A percentile compares a stretch with the other conserved stretches of the same genome.
Evolutionary conservation across 2,329 filamentous ascomycete species (phyloP).

Genomic region (Tolypocladium sp.): DNA sequence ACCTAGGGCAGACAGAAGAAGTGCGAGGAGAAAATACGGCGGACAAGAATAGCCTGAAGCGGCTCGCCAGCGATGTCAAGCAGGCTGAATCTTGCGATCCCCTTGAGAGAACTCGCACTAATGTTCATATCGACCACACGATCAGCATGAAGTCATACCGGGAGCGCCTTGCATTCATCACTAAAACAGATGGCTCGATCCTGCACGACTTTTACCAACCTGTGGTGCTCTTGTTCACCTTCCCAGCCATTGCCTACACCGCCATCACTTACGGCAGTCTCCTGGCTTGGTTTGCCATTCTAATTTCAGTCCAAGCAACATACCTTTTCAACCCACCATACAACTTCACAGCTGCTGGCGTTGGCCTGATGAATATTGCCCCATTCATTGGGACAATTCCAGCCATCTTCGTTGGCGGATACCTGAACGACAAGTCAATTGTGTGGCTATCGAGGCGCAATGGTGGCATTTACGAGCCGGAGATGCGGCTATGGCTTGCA

Average conservation of each 20-base stretch:
- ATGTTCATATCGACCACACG: not conserved
- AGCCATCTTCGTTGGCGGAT: slow-evolving; percentile 24
- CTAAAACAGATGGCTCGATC: slow-evolving; percentile 7
- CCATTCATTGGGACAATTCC: slow-evolving; percentile 27
- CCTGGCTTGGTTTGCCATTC: slow-evolving; percentile 24
- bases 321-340: slow-evolving; percentile 20
- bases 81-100: not conserved
- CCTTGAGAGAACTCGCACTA: not conserved
- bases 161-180: slow-evolving; percentile 12
- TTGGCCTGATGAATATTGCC: slow-evolving; percentile 16
- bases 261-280: slow-evolving; percentile 28
- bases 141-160: slow-evolving; percentile 8
- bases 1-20: not conserved
- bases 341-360: slow-evolving; percentile 12
- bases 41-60: not conserved
- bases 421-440: slow-evolving; percentile 27
- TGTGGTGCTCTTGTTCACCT: slow-evolving; percentile 6
- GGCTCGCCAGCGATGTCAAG: not conserved
- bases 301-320: slow-evolving; percentile 5
- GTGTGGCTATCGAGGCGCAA: slow-evolving; percentile 24
- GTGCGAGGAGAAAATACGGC: not conserved
- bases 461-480: slow-evolving; percentile 29
- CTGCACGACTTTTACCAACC: slow-evolving; percentile 6
- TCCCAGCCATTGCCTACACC: slow-evolving; percentile 26
- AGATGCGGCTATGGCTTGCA: slow-evolving; percentile 27